Evolutionary conservation across 2,329 filamentous ascomycete genomes (phyloP).

Genomic region (Sphaerulina vaccinii): DNA sequence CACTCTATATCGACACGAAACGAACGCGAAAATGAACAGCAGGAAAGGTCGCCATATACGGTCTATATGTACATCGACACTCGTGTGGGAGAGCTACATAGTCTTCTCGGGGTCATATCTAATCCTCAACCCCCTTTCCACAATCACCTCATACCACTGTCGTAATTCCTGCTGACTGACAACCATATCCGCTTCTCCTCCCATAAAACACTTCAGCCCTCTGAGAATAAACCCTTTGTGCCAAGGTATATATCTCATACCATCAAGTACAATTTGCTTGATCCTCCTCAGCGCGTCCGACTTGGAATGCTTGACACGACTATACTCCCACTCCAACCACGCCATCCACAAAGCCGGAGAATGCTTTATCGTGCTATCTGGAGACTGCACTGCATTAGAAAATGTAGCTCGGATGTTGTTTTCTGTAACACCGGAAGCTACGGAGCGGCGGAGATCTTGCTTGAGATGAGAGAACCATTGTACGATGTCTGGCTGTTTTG

Average conservation of each 20-base stretch:
- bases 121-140: background rate
- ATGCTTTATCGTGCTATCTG: conserved; percentile 37
- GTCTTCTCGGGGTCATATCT: background rate
- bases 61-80: too few relatives aligned
- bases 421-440: conserved; percentile 30
- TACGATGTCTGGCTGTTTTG: conserved; percentile 42
- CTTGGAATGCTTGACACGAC: background rate
- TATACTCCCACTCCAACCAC: conserved; percentile 34
- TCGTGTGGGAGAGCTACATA: too few relatives aligned
- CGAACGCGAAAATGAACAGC: too few relatives aligned
- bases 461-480: conserved; percentile 57
- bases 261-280: conserved; percentile 56
- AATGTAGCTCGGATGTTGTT: conserved; percentile 46
- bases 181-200: background rate
- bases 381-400: conserved; percentile 42
- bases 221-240: conserved; percentile 59
- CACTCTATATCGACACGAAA: too few relatives aligned
- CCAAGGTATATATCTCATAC: conserved; percentile 61
- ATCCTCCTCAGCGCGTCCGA: conserved; percentile 42
- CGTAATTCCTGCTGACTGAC: background rate
- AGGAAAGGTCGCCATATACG: too few relatives aligned
- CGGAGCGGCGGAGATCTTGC: conserved; percentile 51
- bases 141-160: background rate
- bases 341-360: conserved; percentile 30
- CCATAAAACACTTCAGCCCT: conserved; percentile 49